Conservation (phyloP, 169 alveolate genomes). For the Plasmodium inui region DNA sequence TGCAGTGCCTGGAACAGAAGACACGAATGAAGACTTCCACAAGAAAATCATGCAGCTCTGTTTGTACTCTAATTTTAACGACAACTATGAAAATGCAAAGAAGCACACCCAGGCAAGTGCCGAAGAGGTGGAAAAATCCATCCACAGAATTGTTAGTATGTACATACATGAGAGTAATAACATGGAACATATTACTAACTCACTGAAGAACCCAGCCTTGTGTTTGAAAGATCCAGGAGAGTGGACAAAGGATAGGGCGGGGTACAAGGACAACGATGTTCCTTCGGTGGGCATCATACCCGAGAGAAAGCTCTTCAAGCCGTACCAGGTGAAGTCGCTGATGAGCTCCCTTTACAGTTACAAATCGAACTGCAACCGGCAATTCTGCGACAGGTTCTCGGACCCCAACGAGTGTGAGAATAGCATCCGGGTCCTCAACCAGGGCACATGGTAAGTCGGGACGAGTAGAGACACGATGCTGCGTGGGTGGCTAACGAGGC, state of each 20-base stretch:
- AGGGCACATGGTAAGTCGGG: conserved; percentile 44
- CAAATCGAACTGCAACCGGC: conserved; percentile 23
- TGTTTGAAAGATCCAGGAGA: conserved; percentile 46
- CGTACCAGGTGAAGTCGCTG: conserved; percentile 3
- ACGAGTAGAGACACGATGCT: not conserved
- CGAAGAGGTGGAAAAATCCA: conserved; percentile 32
- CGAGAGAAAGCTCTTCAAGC: conserved; percentile 37
- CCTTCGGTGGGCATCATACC: conserved; percentile 66
- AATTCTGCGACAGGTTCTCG: conserved; percentile 33
- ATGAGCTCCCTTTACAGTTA: conserved; percentile 32
- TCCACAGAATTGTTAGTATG: conserved; percentile 4
- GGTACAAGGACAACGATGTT: conserved; percentile 28
- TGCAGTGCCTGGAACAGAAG: not conserved
- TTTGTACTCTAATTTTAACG: conserved; percentile 42
- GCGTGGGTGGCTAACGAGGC: too few species aligned
- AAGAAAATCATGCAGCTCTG: conserved; percentile 36
- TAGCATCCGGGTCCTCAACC: conserved; percentile 53
- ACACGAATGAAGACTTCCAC: conserved; percentile 3
- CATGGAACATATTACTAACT: conserved; percentile 43
- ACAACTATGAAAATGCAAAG: conserved; percentile 52
- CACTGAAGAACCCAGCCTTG: conserved; percentile 46
- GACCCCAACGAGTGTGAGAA: conserved; percentile 57
- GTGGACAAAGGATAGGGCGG: conserved; percentile 57
- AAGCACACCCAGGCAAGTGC: conserved; percentile 33
- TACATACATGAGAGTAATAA: conserved; percentile 19